These are phyloP conservation scores for Monosporascus ibericus DNA, from an alignment of 2,329 filamentous ascomycete species.

Conservation along the genomic window DNA sequence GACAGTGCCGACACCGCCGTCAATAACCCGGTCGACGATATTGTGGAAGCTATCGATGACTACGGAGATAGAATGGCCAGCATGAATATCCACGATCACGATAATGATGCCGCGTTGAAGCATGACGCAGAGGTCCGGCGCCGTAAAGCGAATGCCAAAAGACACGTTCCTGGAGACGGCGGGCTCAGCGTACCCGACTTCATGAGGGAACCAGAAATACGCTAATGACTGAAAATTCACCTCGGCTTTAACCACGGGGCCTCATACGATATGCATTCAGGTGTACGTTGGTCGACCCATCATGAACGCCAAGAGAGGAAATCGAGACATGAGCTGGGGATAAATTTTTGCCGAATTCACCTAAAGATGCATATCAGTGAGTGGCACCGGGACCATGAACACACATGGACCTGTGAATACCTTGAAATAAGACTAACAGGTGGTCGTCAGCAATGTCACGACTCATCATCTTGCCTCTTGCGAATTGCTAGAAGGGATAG, in stretches of 20 bases:
- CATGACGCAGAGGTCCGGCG: slow-evolving; percentile 25
- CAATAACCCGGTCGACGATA: slow-evolving; percentile 30
- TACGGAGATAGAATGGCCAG: slow-evolving; percentile 20
- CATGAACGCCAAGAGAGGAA: not conserved
- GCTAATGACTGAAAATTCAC: slow-evolving; percentile 15
- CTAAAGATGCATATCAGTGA: no score
- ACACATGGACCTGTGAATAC: no score
- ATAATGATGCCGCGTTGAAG: slow-evolving; percentile 24
- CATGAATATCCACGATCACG: slow-evolving; percentile 24
- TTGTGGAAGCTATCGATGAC: slow-evolving; percentile 25
- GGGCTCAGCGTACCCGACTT: slow-evolving; percentile 31
- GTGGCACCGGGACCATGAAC: no score
- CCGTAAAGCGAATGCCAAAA: slow-evolving; percentile 20
- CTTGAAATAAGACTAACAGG: no score
- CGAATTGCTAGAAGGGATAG: no score
- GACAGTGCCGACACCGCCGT: slow-evolving; percentile 34
- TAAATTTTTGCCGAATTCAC: no score
- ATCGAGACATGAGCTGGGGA: no score
- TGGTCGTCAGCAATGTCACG: no score
- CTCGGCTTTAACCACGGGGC: no score
- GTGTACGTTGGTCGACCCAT: not conserved
- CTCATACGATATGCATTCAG: not conserved
- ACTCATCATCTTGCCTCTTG: no score
- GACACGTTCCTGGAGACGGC: slow-evolving; percentile 26
- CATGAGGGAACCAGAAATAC: slow-evolving; percentile 36